Percentiles rank a stretch among this genome's conserved stretches.
These are phyloP conservation scores for Metschnikowia proteae DNA, from an alignment of 805 yeast species.

Conservation along the genomic window DNA sequence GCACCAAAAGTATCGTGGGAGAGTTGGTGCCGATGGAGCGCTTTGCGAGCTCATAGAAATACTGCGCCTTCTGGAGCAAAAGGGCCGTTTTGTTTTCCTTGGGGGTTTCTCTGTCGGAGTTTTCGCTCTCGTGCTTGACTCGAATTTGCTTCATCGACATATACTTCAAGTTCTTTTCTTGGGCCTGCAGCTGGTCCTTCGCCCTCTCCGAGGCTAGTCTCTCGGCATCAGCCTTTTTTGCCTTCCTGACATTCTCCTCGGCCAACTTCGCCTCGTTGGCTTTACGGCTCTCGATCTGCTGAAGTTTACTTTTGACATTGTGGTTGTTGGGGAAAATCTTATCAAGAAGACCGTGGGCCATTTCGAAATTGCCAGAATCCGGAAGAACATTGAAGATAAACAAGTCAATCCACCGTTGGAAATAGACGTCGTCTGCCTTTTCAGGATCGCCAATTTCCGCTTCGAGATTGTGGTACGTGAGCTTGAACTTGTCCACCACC, in stretches of 20 bases:
- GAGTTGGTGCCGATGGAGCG: slow-evolving; percentile 27
- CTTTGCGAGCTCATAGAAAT: slow-evolving; percentile 17
- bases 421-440: slow-evolving; percentile 14
- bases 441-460: slow-evolving; percentile 6
- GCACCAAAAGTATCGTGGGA: slow-evolving; percentile 23
- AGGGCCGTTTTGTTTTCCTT: background rate
- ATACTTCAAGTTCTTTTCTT: slow-evolving; percentile 26
- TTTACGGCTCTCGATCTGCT: slow-evolving; percentile 10
- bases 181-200: slow-evolving; percentile 14
- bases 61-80: slow-evolving; percentile 2
- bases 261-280: slow-evolving; percentile 4
- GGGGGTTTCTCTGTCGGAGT: background rate
- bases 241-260: slow-evolving; percentile 15
- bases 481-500: slow-evolving; percentile 12
- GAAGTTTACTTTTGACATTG: slow-evolving; percentile 13
- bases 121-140: slow-evolving; percentile 12
- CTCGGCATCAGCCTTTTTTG: slow-evolving; percentile 19
- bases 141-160: slow-evolving; percentile 29
- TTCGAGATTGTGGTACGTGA: slow-evolving; percentile 11
- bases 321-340: slow-evolving; percentile 4
- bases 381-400: slow-evolving; percentile 36
- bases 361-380: slow-evolving; percentile 23
- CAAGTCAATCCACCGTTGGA: slow-evolving; percentile 28
- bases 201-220: slow-evolving; percentile 16
- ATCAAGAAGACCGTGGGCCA: slow-evolving; percentile 27